These are phyloP conservation scores for Microthlaspi erraticum DNA, from an alignment of 345 rosid species.

Conservation along the genomic window DNA sequence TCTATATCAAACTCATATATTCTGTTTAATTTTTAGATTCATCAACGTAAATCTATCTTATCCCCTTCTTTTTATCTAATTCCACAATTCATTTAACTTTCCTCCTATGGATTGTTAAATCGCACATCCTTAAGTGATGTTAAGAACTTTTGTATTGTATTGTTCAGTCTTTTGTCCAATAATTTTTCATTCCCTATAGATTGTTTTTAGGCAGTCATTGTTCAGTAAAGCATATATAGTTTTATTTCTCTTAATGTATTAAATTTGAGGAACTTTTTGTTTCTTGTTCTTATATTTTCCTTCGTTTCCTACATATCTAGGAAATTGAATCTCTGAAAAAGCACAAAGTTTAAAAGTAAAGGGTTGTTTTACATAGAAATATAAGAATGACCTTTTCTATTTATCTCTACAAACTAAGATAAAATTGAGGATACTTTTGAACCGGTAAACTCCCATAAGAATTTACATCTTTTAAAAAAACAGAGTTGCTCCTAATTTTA, in stretches of 20 bases:
- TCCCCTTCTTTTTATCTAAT: background rate
- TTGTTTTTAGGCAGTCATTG: background rate
- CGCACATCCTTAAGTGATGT: background rate
- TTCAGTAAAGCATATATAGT: background rate
- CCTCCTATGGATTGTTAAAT: background rate
- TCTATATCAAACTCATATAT: slow-evolving; percentile 1
- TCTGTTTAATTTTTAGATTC: background rate
- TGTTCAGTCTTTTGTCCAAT: background rate
- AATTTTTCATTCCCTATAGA: background rate
- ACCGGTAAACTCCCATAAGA: background rate
- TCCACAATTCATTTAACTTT: slow-evolving; percentile 5
- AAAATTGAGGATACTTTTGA: background rate
- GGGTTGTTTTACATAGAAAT: slow-evolving; percentile 20
- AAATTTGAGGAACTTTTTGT: slow-evolving; percentile 22
- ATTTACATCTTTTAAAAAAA: background rate
- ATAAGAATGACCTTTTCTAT: background rate
- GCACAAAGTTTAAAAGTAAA: slow-evolving; percentile 20
- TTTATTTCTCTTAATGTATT: slow-evolving; percentile 15
- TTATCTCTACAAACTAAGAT: background rate
- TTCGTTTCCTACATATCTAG: background rate
- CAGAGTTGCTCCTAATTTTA: background rate
- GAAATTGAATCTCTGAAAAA: slow-evolving; percentile 14
- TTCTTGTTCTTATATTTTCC: background rate
- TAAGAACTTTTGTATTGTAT: background rate
- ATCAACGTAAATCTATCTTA: background rate